These are phyloP conservation scores for Ogataea trehalophila DNA, from an alignment of 805 yeast genomes.

Conservation along the genomic window DNA sequence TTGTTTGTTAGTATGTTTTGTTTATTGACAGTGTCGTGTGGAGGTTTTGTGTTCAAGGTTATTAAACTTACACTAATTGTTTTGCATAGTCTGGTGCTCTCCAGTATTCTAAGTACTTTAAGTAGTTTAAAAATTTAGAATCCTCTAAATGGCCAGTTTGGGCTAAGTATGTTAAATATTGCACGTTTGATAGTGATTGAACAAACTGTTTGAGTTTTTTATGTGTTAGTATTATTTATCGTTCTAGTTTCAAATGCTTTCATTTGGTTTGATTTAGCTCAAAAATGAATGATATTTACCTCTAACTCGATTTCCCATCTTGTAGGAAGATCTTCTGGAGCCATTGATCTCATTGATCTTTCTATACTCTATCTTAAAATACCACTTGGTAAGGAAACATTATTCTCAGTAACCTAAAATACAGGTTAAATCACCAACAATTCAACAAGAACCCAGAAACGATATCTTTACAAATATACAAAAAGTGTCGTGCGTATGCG, in stretches of 20 bases:
- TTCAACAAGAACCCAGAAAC: no score
- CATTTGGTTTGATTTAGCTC: neutral
- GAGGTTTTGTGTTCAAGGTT: no score
- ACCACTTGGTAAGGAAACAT: neutral
- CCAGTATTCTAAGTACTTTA: conserved; percentile 86
- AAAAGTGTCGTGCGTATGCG: no score
- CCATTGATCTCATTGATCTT: conserved; percentile 1
- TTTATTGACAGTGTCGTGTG: no score
- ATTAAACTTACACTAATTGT: conserved; percentile 46
- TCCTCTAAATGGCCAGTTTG: conserved; percentile 75
- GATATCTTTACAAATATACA: no score
- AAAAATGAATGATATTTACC: conserved; percentile 29
- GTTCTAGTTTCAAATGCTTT: no score
- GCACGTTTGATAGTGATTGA: conserved; percentile 86
- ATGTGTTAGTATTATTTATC: neutral
- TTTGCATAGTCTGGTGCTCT: conserved; percentile 61
- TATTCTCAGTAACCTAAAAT: no score
- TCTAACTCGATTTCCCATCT: conserved; percentile 89
- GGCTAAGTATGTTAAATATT: conserved; percentile 79
- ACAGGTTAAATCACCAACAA: no score
- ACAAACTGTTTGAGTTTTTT: conserved; percentile 50
- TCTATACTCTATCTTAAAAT: no score
- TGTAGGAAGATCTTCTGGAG: conserved; percentile 47
- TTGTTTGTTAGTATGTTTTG: neutral
- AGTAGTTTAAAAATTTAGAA: conserved; percentile 65